Base-by-base conservation (phyloP, 192 early-diverging fungal species). In the Polychytrium aggregatum region DNA sequence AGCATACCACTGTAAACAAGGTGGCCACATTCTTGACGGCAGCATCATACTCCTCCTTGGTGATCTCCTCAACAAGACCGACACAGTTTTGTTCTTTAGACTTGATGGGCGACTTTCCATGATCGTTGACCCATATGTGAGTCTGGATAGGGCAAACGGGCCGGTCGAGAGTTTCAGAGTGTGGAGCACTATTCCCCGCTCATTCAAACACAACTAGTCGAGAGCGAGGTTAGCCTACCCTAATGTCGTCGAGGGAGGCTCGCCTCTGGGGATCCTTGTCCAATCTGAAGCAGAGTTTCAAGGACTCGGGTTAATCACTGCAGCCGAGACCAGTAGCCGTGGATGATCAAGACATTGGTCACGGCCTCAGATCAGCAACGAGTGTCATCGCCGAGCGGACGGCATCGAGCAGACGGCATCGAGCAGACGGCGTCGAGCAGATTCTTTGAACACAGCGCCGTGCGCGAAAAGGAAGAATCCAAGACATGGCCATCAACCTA, bases 121-220 rank as follows among this genome's bases (percentile, higher is more conserved):
- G 39, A 36, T 81, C 57, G 0, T 91, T 95, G 6, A 95, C 67
- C 91, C 91, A 98, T 3, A 82, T 76, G 53, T 93, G 81, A 28
- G 61, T 57, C 69, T 72, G n/a, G n/a, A 33, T 17, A 41, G 31
- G 26, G 20, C 39, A 48, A 21, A 49, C 20, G 44, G 2, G 39
- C 27, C 40, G n/a, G 5, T 9, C 16, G 40, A n/a, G n/a, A n/a
- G n/a, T n/a, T n/a, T n/a, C n/a, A n/a, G n/a, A n/a, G n/a, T n/a
- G n/a, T n/a, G 57, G 57, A 27, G 40, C 36, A 36, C 11, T 41
- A 63, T 36, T 14, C 16, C 18, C 24, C 5, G n/a, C 8, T 48
- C 39, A 41, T 3, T 6, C 5, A 41, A 17, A 24, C 10, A 18
- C 16, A 8, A 8, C 17, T 46, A 14, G 2, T 8, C 14, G 29